Conservation (phyloP, 495 filamentous ascomycete genomes). For the Hyaloscypha finlandica region DNA sequence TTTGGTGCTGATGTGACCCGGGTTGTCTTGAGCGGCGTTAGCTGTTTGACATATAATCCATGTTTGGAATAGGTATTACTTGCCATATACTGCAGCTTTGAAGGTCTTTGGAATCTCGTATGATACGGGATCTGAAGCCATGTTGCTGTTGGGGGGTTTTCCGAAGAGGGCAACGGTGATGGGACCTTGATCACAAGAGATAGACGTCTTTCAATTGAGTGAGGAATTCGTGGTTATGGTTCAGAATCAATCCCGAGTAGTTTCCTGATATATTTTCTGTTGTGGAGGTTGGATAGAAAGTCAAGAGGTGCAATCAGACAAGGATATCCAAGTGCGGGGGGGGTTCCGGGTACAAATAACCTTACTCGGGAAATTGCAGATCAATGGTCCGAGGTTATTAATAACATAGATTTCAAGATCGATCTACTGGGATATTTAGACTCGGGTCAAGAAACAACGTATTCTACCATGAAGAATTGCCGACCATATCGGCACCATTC, state of each 20-base stretch:
- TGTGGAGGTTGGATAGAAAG: no score
- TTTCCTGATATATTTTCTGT: no score
- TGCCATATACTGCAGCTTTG: slow-evolving; percentile 7
- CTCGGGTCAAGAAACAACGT: neutral
- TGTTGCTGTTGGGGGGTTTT: neutral
- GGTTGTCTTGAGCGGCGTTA: neutral
- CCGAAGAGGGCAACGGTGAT: neutral
- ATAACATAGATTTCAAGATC: neutral
- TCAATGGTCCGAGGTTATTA: neutral
- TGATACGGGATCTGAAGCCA: slow-evolving; percentile 8
- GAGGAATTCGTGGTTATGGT: neutral
- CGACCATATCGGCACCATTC: neutral
- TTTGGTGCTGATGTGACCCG: slow-evolving; percentile 27
- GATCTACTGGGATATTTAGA: neutral
- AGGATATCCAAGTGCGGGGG: neutral
- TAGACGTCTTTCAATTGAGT: neutral
- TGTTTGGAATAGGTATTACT: neutral
- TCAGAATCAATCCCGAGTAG: neutral
- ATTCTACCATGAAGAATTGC: neutral
- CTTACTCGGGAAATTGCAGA: neutral
- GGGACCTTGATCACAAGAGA: neutral
- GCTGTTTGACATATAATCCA: neutral
- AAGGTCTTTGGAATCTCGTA: slow-evolving; percentile 10
- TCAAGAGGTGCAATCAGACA: neutral
- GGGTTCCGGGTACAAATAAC: neutral